Percentiles rank a stretch among this genome's conserved stretches.
These are phyloP conservation scores for Skeletonema potamos DNA, from an alignment of 108 stramenopile species.

Conservation along the genomic window DNA sequence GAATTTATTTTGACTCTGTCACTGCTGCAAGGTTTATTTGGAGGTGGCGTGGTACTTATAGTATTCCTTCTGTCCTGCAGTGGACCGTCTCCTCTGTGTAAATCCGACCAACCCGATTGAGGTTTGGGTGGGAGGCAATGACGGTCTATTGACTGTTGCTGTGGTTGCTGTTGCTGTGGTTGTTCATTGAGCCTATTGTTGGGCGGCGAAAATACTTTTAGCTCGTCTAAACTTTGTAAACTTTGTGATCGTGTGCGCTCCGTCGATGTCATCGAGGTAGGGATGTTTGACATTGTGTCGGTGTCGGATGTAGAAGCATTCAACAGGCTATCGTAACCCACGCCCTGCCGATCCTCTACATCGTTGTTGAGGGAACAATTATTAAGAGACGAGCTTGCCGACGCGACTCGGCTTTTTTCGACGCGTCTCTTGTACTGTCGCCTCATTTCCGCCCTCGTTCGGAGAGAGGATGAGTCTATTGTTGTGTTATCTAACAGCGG, in stretches of 20 bases:
- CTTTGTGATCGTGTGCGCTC: neutral
- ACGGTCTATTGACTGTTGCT: neutral
- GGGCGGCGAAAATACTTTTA: neutral
- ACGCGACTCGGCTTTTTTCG: neutral
- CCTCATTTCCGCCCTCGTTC: neutral
- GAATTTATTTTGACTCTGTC: neutral
- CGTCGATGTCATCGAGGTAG: neutral
- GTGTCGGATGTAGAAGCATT: neutral
- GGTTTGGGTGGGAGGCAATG: neutral
- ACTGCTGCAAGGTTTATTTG: neutral
- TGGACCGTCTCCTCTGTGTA: neutral
- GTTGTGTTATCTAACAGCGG: neutral
- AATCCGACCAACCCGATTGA: constrained; percentile 4
- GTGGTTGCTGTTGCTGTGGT: neutral
- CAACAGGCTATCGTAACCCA: neutral
- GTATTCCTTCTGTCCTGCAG: neutral
- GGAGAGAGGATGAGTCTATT: neutral
- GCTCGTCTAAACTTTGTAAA: neutral
- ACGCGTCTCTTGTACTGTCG: neutral
- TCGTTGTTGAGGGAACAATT: neutral
- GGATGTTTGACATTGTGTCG: neutral
- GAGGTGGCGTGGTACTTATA: neutral
- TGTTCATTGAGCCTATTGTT: neutral
- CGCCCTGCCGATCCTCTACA: neutral
- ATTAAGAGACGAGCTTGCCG: neutral